Evolutionary conservation across 805 yeast genomes (phyloP).

Genomic region (Hanseniaspora osmophila): DNA sequence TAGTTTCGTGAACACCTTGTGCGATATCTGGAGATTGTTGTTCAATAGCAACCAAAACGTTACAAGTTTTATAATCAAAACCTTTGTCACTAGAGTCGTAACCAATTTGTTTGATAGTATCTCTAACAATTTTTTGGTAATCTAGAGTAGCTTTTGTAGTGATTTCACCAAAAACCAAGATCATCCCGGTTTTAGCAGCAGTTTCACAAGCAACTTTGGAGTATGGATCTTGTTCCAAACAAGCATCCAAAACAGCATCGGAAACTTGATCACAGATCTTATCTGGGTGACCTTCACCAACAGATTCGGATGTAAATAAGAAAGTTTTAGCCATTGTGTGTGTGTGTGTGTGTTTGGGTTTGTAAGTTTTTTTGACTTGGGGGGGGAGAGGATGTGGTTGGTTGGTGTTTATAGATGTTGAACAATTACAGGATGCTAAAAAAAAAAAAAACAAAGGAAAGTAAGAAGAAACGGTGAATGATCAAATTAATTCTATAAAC

Average conservation of each 20-base stretch:
- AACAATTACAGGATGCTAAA: no score
- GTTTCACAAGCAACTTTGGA: constrained; percentile 99
- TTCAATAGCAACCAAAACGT: constrained; percentile 96
- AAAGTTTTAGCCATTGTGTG: constrained; percentile 28
- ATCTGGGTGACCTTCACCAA: constrained; percentile 91
- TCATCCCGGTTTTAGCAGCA: constrained; percentile 98
- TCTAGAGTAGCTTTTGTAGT: constrained; percentile 92
- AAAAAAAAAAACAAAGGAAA: no score
- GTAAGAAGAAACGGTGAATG: no score
- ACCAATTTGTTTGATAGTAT: constrained; percentile 96
- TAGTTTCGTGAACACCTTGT: constrained; percentile 89
- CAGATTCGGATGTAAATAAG: constrained; percentile 74
- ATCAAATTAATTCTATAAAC: no score
- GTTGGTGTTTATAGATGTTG: no score
- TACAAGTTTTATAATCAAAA: constrained; percentile 97
- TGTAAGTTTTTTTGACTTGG: background rate
- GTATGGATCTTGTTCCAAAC: constrained; percentile 86
- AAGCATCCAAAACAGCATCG: constrained; percentile 96
- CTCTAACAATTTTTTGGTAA: constrained; percentile 95
- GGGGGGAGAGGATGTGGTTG: no score
- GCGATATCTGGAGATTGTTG: constrained; percentile 99
- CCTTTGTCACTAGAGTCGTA: constrained; percentile 94
- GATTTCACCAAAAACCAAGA: constrained; percentile 98
- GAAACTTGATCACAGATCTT: constrained; percentile 97
- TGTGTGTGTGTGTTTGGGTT: constrained; percentile 1